Conservation (phyloP, 345 rosid genomes). For the Aurinia saxatilis region DNA sequence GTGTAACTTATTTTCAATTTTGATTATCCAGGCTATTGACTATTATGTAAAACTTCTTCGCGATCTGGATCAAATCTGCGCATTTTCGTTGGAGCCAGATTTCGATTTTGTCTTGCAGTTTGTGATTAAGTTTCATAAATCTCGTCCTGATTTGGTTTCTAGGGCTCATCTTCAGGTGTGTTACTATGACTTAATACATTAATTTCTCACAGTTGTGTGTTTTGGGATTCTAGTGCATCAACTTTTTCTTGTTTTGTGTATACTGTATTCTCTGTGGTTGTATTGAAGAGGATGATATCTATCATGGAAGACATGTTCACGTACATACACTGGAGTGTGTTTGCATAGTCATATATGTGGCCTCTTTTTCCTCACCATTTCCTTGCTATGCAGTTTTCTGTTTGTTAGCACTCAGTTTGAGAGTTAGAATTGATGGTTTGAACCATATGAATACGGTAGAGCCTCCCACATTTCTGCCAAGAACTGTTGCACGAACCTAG, state of each 20-base stretch:
- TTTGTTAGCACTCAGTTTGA: conserved; percentile 11
- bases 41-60: conserved; percentile 90
- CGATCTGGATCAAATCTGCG: conserved; percentile 75
- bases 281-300: neutral
- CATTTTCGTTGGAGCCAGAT: conserved; percentile 56
- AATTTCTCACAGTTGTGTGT: neutral
- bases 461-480: neutral
- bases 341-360: neutral
- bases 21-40: conserved; percentile 62
- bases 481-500: neutral
- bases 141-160: conserved; percentile 84
- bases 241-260: neutral
- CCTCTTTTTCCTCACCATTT: neutral
- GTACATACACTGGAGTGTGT: neutral
- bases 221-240: neutral
- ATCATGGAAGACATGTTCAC: neutral
- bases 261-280: neutral
- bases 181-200: neutral
- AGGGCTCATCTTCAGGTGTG: conserved; percentile 96
- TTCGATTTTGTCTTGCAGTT: conserved; percentile 67
- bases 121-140: conserved; percentile 79
- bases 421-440: neutral
- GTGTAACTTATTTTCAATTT: conserved; percentile 18
- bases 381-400: neutral
- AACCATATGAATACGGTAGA: neutral